These are phyloP conservation scores for Suhomyces sp. DNA, from an alignment of 805 yeast genomes.

Conservation along the genomic window DNA sequence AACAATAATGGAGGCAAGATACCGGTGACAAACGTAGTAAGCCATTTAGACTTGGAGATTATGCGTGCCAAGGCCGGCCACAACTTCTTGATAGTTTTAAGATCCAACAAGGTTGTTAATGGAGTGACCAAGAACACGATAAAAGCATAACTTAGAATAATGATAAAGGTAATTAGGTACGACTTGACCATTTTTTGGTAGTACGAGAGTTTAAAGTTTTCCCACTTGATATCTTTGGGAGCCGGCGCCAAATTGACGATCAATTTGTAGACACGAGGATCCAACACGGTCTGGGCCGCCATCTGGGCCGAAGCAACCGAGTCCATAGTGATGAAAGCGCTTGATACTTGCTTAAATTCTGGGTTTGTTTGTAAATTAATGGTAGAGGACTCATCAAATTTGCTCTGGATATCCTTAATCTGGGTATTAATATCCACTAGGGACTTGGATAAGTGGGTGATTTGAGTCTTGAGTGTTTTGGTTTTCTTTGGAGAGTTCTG, in stretches of 20 bases:
- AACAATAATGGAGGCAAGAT: constrained; percentile 60
- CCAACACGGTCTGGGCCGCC: constrained; percentile 47
- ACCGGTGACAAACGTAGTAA: constrained; percentile 58
- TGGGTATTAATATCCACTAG: constrained; percentile 36
- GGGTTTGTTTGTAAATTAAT: constrained; percentile 24
- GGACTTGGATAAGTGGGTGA: constrained; percentile 31
- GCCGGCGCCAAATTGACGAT: constrained; percentile 46
- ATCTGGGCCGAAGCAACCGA: constrained; percentile 48
- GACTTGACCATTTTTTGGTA: constrained; percentile 36
- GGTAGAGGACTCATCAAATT: constrained; percentile 30
- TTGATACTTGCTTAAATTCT: constrained; percentile 37
- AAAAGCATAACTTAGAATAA: constrained; percentile 48
- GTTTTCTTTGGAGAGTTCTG: constrained; percentile 9
- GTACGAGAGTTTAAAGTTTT: constrained; percentile 43
- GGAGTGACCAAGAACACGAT: constrained; percentile 55
- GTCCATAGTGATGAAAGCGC: constrained; percentile 50
- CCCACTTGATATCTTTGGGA: constrained; percentile 45
- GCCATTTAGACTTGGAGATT: constrained; percentile 47
- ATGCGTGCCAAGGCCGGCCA: constrained; percentile 61
- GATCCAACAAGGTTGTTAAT: constrained; percentile 54
- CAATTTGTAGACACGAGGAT: constrained; percentile 43
- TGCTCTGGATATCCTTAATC: constrained; percentile 32
- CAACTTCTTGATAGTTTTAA: constrained; percentile 51
- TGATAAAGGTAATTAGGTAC: constrained; percentile 40
- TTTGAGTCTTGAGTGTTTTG: constrained; percentile 23